Percentiles rank a stretch among this genome's conserved stretches.
phyloP scores from a whole-genome alignment of 495 filamentous ascomycete species.

The Penicillium turbatum region DNA sequence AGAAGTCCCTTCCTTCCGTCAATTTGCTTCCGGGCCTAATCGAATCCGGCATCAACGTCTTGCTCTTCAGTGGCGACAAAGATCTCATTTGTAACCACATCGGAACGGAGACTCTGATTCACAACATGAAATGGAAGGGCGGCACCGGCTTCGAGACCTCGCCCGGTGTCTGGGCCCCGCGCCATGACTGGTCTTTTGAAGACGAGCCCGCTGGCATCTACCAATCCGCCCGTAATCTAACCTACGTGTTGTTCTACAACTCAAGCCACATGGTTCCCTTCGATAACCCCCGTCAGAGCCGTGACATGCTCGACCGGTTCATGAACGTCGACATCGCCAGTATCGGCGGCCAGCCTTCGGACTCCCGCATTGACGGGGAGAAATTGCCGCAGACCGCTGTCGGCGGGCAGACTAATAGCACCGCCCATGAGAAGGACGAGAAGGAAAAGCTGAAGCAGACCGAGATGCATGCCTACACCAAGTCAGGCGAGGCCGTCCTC shows the following conservation, averaged over 20 bases:
- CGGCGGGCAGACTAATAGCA: constrained; percentile 80
- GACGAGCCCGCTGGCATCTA: constrained; percentile 85
- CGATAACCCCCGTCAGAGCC: constrained; percentile 77
- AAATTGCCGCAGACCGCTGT: constrained; percentile 79
- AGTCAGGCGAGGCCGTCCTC: constrained; percentile 85
- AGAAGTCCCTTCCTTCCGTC: constrained; percentile 66
- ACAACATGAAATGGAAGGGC: constrained; percentile 87
- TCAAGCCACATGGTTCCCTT: constrained; percentile 97
- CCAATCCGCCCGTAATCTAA: constrained; percentile 90
- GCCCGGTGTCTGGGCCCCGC: constrained; percentile 85
- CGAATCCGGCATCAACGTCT: constrained; percentile 61
- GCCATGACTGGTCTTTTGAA: constrained; percentile 92
- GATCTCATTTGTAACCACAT: constrained; percentile 97
- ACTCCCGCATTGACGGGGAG: constrained; percentile 86
- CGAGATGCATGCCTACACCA: constrained; percentile 88
- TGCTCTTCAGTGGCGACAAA: constrained; percentile 90
- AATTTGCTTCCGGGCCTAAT: constrained; percentile 73
- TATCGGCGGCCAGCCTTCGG: constrained; percentile 80
- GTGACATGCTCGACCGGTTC: constrained; percentile 97
- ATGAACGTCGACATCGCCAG: constrained; percentile 88
- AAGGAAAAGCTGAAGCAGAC: constrained; percentile 75
- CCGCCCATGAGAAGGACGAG: constrained; percentile 66
- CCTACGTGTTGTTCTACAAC: constrained; percentile 94
- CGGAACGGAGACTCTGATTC: constrained; percentile 86
- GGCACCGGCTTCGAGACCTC: constrained; percentile 86